Base-by-base conservation (phyloP, 192 early-diverging fungal species). In the Geosiphon pyriformis region DNA sequence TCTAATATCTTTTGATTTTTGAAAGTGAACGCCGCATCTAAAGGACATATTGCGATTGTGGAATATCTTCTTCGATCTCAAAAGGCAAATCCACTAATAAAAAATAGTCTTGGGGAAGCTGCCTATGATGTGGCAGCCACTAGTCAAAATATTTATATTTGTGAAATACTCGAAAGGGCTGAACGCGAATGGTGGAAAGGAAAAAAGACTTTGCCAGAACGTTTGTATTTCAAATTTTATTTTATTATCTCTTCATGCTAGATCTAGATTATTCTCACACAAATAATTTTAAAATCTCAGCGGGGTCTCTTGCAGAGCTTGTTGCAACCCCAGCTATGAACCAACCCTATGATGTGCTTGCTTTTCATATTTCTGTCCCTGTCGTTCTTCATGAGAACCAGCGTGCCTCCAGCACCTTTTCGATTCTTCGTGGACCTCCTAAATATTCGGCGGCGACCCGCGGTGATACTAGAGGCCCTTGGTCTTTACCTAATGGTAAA, bases 101-200 rank as follows among this genome's bases (percentile, higher is more conserved):
- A 80, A 48, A 90, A 88, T 33, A 82, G 69, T 0, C 80, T 87
- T 69, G 88, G 80, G 1, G 91, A 93, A 56, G 74, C 80, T 1
- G 91, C 91, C 0, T 91, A 91, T 73, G 88, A 92, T 73, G 80
- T 85, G 20, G 88, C 89, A 15, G 87, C 91, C 1, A 85, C 82
- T 42, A 75, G 78, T 47, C 80, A 83, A 34, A 81, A 90, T 59
- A 62, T 81, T 6, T 79, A 85, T 69, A 80, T 90, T 31, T 91
- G 89, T 64, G 81, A 84, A 35, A 70, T 91, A 46, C 59, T 93
- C 4, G 74, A 87, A 56, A 78, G 69, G 18, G 75, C 85, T 23
- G 88, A 88, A 33, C 75, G 76, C 29, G 62, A 70, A 8, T 75
- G 77, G 72, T 82, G 80, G 76, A 77, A 73, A 35, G 67, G 72